Percentiles rank a stretch among this genome's conserved stretches.
Evolutionary conservation across 1,139 yeast species (phyloP).

Genomic region (Sugiyamaella xylanicola): DNA sequence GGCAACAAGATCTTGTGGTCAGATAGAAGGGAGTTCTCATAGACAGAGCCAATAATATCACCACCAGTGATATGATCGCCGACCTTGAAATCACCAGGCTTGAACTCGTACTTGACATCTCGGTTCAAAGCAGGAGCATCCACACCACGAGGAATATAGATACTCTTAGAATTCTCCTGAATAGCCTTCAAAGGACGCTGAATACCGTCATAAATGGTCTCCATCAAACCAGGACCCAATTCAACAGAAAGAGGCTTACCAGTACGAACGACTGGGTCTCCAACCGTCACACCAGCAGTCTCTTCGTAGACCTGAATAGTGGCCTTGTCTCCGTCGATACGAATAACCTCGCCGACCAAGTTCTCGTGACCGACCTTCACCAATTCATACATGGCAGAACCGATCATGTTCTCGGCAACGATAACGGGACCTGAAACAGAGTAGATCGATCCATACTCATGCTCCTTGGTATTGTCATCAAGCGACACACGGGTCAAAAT

Average conservation of each 20-base stretch:
- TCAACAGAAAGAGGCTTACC: slow-evolving; percentile 98
- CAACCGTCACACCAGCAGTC: slow-evolving; percentile 98
- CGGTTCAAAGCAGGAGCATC: slow-evolving; percentile 93
- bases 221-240: slow-evolving; percentile 98
- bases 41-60: slow-evolving; percentile 91
- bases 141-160: slow-evolving; percentile 97
- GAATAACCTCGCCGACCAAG: slow-evolving; percentile 96
- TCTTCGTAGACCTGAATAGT: slow-evolving; percentile 99
- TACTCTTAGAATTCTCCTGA: slow-evolving; percentile 80
- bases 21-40: slow-evolving; percentile 86
- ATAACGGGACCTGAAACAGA: slow-evolving; percentile 98
- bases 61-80: slow-evolving; percentile 99
- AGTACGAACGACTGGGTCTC: slow-evolving; percentile 96
- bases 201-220: slow-evolving; percentile 97
- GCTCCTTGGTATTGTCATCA: slow-evolving; percentile 69
- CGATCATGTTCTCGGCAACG: slow-evolving; percentile 97
- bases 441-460: slow-evolving; percentile 79
- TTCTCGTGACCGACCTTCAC: slow-evolving; percentile 95
- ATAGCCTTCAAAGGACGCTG: slow-evolving; percentile 97
- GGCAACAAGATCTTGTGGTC: slow-evolving; percentile 95
- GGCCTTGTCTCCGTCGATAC: slow-evolving; percentile 95
- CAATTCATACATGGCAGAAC: slow-evolving; percentile 98
- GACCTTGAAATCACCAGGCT: slow-evolving; percentile 73
- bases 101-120: slow-evolving; percentile 79
- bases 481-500: slow-evolving; percentile 83